A percentile compares a stretch with the other conserved stretches of the same genome.
Conservation (phyloP, 805 yeast species). For the Nakazawaea wickerhamii region DNA sequence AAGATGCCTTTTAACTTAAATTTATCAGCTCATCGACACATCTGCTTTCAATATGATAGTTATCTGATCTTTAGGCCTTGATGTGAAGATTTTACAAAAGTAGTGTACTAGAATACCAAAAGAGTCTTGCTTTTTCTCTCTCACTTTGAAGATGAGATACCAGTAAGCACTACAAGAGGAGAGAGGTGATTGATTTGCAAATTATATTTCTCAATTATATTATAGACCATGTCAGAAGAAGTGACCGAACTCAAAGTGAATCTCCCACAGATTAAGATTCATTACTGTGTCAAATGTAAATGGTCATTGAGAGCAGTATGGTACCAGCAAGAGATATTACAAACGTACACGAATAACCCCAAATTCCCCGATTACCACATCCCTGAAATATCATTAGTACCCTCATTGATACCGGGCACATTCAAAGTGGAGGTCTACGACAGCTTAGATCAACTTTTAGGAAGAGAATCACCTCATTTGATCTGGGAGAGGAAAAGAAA, state of each 20-base stretch:
- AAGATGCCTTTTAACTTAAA: too few relatives aligned
- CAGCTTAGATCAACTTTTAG: slow-evolving; percentile 2
- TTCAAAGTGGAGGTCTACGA: slow-evolving; percentile 53
- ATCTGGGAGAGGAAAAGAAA: slow-evolving; percentile 58
- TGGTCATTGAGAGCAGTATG: slow-evolving; percentile 88
- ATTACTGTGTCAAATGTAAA: slow-evolving; percentile 77
- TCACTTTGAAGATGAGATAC: too few relatives aligned
- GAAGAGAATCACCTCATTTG: slow-evolving; percentile 26
- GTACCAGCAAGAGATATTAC: slow-evolving; percentile 82
- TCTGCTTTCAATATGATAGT: neutral
- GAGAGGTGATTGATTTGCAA: too few relatives aligned
- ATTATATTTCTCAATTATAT: too few relatives aligned
- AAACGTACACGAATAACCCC: slow-evolving; percentile 49
- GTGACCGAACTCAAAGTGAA: neutral
- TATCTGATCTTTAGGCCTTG: neutral
- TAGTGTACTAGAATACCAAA: too few relatives aligned
- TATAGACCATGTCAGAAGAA: neutral
- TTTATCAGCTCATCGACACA: too few relatives aligned
- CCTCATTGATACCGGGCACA: slow-evolving; percentile 45
- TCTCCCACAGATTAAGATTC: slow-evolving; percentile 31
- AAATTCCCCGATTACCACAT: slow-evolving; percentile 34
- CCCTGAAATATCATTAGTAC: slow-evolving; percentile 48
- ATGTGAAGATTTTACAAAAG: too few relatives aligned
- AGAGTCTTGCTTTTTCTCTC: too few relatives aligned
- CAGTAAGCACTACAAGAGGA: too few relatives aligned